Evolutionary conservation across 2,329 filamentous ascomycete species (phyloP), one percentile per base, ranked within the genome.

Genomic region (Paracorniculantispora psalliotae): DNA sequence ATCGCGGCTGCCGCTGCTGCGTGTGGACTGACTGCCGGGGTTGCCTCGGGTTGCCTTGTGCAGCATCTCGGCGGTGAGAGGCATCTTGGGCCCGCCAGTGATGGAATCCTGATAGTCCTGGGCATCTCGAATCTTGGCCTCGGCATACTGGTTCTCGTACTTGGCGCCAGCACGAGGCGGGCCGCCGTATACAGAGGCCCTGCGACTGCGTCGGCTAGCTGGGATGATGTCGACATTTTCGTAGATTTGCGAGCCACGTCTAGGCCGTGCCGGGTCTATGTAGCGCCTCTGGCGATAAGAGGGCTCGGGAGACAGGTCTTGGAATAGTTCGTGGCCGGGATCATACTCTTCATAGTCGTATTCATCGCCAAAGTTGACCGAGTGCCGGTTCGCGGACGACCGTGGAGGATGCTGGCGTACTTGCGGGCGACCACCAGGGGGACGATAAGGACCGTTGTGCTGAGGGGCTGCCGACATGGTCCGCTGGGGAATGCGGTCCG

Each of bases 1-100:
- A 64, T 87, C 85, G 46, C 77, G 83, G 67, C 84, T 87, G 23
- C 71, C 79, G 62, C 78, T 85, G 75, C 80, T 86, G 63, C 79
- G 79, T 55, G 78, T 86, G 41, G 80, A 85, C 25, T 78, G 78
- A 67, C 80, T 84, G 73, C 79, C 83, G 23, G 74, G 71, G 7
- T 73, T 77, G 60, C 74, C 77, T 62, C 73, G 77, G 57, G 71
- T 77, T 28, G 76, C 80, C 67, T 77, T 81, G 63, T 76, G 79
- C 26, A 88, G 73, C 13, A 75, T 73, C 59, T 85, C 84, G 2
- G 79, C 79, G 3, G 85, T 87, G 59, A 87, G 69, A 2, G 78
- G 77, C 57, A 80, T 65, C 39, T 70, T 87, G 86, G 25, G 67
- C 69, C 21, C 72, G 64, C 30, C 67, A 21, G 73, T 72, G 5